phyloP scores from a whole-genome alignment of 2,329 filamentous ascomycete genomes.

The Orbilia oligospora region DNA sequence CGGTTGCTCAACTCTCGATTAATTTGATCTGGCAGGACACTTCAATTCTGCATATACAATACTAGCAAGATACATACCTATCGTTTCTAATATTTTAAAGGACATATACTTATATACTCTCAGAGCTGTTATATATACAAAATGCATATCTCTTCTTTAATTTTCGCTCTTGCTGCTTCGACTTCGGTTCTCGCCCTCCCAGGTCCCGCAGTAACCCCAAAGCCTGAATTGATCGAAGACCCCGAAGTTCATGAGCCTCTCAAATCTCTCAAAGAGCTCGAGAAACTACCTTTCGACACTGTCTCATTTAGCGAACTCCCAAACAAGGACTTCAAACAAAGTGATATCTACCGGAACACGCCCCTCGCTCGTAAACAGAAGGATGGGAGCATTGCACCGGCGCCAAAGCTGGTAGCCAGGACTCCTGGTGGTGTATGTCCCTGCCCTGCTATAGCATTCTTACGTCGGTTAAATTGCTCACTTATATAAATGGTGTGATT shows the following conservation, averaged over 20 bases:
- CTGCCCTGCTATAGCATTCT: not conserved
- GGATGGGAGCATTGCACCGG: slow-evolving; percentile 1
- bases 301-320: slow-evolving; percentile 5
- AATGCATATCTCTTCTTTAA: slow-evolving; percentile 3
- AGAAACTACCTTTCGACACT: slow-evolving; percentile 13
- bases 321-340: slow-evolving; percentile 25
- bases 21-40: not conserved
- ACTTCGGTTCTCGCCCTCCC: not conserved
- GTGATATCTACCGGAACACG: slow-evolving; percentile 4
- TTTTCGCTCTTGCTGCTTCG: not conserved
- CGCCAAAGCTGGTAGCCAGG: not conserved
- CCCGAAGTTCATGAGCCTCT: not conserved
- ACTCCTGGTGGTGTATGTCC: slow-evolving; percentile 21
- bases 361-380: not conserved
- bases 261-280: not conserved
- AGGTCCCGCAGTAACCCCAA: not conserved
- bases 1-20: not conserved
- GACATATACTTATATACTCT: too few species aligned
- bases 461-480: too few species aligned
- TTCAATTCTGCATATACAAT: not conserved
- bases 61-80: not conserved
- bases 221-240: not conserved
- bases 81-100: not conserved
- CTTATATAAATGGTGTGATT: too few species aligned
- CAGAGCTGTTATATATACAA: too few species aligned